Conservation (phyloP, 2,329 filamentous ascomycete species). For the Chalaropsis ovoidea region DNA sequence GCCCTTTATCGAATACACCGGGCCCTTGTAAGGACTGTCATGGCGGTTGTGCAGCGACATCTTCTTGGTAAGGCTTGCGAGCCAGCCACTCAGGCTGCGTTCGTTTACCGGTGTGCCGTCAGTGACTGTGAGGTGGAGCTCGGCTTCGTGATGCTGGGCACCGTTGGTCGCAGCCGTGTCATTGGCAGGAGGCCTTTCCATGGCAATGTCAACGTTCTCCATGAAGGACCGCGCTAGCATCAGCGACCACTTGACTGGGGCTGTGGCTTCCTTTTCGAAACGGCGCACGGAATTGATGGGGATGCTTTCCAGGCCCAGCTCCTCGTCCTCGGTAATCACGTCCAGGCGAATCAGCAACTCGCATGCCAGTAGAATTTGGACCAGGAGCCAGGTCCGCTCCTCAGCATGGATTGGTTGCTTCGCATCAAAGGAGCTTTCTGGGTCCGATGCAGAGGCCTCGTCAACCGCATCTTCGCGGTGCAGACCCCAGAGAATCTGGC, state of each 20-base stretch:
- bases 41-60: conserved; percentile 34
- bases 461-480: conserved; percentile 43
- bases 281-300: conserved; percentile 48
- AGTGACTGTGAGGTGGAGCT: conserved; percentile 26
- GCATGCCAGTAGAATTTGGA: conserved; percentile 55
- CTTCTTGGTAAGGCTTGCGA: conserved; percentile 48
- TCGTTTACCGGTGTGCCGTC: conserved; percentile 28
- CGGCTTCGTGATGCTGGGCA: conserved; percentile 21
- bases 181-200: conserved; percentile 32
- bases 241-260: conserved; percentile 57
- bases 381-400: conserved; percentile 56
- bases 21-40: conserved; percentile 29
- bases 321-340: conserved; percentile 50
- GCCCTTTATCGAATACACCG: conserved; percentile 44
- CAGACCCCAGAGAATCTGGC: conserved; percentile 59
- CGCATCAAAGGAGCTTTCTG: conserved; percentile 42
- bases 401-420: conserved; percentile 35
- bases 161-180: background rate
- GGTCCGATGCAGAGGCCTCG: conserved; percentile 32
- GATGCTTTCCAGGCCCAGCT: conserved; percentile 43
- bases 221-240: conserved; percentile 55
- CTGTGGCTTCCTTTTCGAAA: conserved; percentile 52
- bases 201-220: conserved; percentile 54
- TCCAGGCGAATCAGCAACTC: conserved; percentile 57
- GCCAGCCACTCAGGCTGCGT: conserved; percentile 38